Evolutionary conservation across 2,329 filamentous ascomycete species (phyloP), one percentile per base, ranked within the genome.

Genomic region (Alternaria sp.): DNA sequence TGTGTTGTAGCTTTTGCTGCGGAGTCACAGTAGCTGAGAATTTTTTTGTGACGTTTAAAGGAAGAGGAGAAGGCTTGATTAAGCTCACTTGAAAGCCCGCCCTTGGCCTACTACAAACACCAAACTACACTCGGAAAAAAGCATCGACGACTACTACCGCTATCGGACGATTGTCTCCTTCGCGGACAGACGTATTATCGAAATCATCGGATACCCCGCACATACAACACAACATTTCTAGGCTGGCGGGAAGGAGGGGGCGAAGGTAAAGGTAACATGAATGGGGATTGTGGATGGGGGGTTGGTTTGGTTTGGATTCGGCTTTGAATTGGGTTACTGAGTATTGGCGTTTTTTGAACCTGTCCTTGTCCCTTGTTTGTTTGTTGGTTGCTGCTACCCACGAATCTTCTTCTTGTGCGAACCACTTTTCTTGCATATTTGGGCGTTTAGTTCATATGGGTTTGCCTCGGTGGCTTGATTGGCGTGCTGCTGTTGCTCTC

Each of bases 11-110:
- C 78, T 84, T 64, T 70, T 85, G 62, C 74, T 85, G 67, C 81
- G 83, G 66, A 84, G 83, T 60, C 83, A 85, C 70, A 85, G 83
- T 76, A 83, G 81, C 71, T 85, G 77, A 82, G 59, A 40, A 40
- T 40, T 40, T 40, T 55, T 55, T 54, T 58, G 59, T 61, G 54
- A 59, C 47, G 43, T 61, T 47, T 23, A 26, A 67, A 67, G 65
- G 65, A 67, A 67, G 62, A 62, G 65, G 62, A 62, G 65, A 65
- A 67, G 65, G 65, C 62, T 67, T 57, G 65, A 67, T 28, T 67
- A 67, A 62, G 65, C 62, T 67, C 54, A 62, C 62, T 23, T 67
- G 64, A 58, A 36, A 54, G 40, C 45, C 58, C 36, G 30, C 45
- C 43, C 59, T 17, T 40, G 15, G 36, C n/a, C 36, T n/a, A 15